Base-by-base conservation (phyloP, 495 filamentous ascomycete species). In the Elasticomyces elasticus region DNA sequence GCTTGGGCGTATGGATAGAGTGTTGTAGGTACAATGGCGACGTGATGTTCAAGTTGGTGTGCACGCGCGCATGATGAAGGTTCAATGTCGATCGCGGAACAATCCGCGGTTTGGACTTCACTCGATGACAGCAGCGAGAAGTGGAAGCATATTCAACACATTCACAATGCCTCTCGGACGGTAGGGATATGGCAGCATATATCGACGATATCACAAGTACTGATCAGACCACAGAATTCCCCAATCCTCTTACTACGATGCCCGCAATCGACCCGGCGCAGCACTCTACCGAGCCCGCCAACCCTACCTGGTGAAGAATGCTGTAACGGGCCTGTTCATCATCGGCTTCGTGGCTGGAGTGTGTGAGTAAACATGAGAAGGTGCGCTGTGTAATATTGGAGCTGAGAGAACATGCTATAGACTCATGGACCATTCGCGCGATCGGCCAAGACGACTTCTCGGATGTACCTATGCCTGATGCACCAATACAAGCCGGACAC, bases 381-480 rank as follows among this genome's bases (percentile, higher is more conserved):
- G 17, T 46, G 20, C 10, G 27, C 22, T 35, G 25, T 13, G 7
- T 15, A 7, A 33, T 33, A 15, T 15, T 33, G 3, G 12, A n/a
- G 35, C 13, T 5, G 15, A 40, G 15, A 5, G 15, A 15, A 2
- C 12, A 13, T 40, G 35, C 35, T n/a, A 40, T 55, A 98, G 92
- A 95, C 66, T 71, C 80, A 49, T 97, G 85, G 70, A 97, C 92
- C 9, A 85, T 99, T 65, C 76, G 73, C 49, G 89, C 85, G 23
- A 83, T 99, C 64, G 84, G 89, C 31, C 94, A 97, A 71, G 92
- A 99, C 68, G 89, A 99, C 56, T 99, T 99, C 78, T 87, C 91
- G 61, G 92, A 99, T 66, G 89, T 99, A 51, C 79, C 80, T 62
- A 81, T 94, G 40, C 89, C 91, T 45, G 83, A 85, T 64, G 73